These are phyloP conservation scores for Sesbania bispinosa DNA, from an alignment of 306 rosid genomes.

Conservation along the genomic window DNA sequence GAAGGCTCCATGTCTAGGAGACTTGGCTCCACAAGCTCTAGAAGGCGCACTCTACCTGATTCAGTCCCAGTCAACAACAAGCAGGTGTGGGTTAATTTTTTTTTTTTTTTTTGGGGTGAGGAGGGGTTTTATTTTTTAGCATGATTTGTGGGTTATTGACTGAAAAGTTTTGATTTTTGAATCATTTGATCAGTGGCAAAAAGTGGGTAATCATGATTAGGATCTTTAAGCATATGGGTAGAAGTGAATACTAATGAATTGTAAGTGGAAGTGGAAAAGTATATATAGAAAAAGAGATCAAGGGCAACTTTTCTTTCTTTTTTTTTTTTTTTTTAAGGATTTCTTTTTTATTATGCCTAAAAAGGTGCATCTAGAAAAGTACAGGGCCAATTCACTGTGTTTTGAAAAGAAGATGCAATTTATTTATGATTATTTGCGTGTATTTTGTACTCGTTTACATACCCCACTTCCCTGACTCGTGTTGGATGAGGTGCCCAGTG, in stretches of 20 bases:
- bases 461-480: constrained; percentile 25
- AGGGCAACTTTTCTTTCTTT: constrained; percentile 27
- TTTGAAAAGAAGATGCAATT: constrained; percentile 20
- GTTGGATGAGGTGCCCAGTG: not conserved
- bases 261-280: constrained; percentile 27
- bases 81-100: constrained; percentile 38
- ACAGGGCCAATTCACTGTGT: constrained; percentile 11
- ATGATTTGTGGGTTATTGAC: constrained; percentile 10
- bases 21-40: constrained; percentile 83
- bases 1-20: constrained; percentile 96
- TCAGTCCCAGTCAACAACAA: constrained; percentile 51
- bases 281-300: constrained; percentile 12
- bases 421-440: constrained; percentile 12
- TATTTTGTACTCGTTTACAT: not conserved
- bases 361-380: constrained; percentile 34
- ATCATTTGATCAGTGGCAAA: constrained; percentile 35
- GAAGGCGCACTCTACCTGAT: constrained; percentile 64
- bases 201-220: constrained; percentile 43
- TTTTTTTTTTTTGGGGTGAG: no score
- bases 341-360: constrained; percentile 3
- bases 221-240: constrained; percentile 24
- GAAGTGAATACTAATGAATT: constrained; percentile 29
- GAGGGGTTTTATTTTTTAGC: no score
- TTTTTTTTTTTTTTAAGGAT: not conserved
- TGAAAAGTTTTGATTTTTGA: constrained; percentile 31